These are phyloP conservation scores for Malassezia arunalokei DNA, from an alignment of 1,284 basidiomycete genomes.

Conservation along the genomic window DNA sequence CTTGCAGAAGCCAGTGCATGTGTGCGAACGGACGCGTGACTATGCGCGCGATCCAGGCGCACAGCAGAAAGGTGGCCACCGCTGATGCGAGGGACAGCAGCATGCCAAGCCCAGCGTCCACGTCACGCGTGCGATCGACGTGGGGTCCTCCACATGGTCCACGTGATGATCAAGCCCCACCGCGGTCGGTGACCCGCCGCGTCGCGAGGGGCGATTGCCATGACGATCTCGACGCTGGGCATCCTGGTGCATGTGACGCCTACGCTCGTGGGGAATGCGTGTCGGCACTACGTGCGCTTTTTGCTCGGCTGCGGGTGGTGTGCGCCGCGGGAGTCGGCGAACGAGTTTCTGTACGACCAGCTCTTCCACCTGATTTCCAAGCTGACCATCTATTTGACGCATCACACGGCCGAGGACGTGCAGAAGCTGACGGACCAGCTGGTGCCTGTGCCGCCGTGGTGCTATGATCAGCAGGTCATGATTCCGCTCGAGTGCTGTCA, in stretches of 20 bases:
- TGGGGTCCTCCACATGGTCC: not conserved
- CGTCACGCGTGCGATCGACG: not conserved
- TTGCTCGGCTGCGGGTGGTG: conserved; percentile 1
- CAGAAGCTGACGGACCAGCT: conserved; percentile 56
- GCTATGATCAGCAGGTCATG: conserved; percentile 62
- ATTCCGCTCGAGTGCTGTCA: conserved; percentile 59
- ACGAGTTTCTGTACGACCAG: conserved; percentile 22
- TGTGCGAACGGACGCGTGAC: conserved; percentile 10
- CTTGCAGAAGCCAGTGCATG: conserved; percentile 21
- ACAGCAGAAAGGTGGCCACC: conserved; percentile 23
- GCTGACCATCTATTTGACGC: conserved; percentile 36
- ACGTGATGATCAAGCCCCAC: not conserved
- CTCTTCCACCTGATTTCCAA: conserved; percentile 18
- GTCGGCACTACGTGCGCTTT: conserved; percentile 9
- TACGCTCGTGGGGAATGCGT: conserved; percentile 14
- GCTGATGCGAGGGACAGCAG: not conserved
- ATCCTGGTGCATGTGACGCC: conserved; percentile 32
- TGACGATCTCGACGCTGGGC: conserved; percentile 37
- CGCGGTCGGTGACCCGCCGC: not conserved
- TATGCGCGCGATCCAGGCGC: not conserved
- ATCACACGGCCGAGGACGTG: conserved; percentile 42
- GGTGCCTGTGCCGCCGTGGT: conserved; percentile 74
- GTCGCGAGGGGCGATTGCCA: not conserved
- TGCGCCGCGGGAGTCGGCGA: conserved; percentile 10
- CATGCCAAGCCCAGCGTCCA: not conserved